Conservation (phyloP, 2,329 filamentous ascomycete species). For the Sporothrix protearum region DNA sequence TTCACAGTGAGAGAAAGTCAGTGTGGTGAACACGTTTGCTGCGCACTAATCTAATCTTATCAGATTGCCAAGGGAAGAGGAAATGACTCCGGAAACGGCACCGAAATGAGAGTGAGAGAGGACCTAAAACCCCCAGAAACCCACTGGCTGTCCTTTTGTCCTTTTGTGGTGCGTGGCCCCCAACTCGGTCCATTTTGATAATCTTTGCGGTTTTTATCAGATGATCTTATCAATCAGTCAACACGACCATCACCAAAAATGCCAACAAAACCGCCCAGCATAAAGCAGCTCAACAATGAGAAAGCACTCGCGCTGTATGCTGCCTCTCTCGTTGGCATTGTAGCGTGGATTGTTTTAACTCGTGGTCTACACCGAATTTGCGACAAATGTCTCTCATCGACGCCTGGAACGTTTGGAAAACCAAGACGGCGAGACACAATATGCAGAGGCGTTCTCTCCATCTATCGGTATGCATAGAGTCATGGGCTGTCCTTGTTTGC, state of each 20-base stretch:
- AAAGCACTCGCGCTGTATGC: conserved; percentile 22
- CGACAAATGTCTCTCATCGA: not conserved
- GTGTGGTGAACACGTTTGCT: not conserved
- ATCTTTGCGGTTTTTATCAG: not conserved
- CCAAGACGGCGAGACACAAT: not conserved
- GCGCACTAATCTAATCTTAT: not conserved
- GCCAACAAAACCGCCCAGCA: conserved; percentile 3
- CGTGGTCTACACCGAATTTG: not conserved
- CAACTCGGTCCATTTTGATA: not conserved
- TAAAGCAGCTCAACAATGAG: conserved; percentile 24
- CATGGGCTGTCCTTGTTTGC: not conserved
- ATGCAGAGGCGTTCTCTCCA: not conserved
- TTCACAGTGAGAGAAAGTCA: not conserved
- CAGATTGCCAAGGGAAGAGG: not conserved
- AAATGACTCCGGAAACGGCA: not conserved
- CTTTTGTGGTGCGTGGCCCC: not conserved
- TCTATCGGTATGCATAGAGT: not conserved
- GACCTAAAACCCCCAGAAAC: not conserved
- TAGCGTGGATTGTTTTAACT: not conserved
- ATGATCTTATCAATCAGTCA: conserved; percentile 17
- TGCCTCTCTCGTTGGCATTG: not conserved
- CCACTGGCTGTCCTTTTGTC: not conserved
- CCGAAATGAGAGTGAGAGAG: not conserved
- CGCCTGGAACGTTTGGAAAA: not conserved
- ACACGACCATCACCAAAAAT: not conserved